A percentile compares a stretch with the other conserved stretches of the same genome.
Evolutionary conservation across 2,329 filamentous ascomycete species (phyloP).

Genomic region (Ophiostoma triangulosporum): DNA sequence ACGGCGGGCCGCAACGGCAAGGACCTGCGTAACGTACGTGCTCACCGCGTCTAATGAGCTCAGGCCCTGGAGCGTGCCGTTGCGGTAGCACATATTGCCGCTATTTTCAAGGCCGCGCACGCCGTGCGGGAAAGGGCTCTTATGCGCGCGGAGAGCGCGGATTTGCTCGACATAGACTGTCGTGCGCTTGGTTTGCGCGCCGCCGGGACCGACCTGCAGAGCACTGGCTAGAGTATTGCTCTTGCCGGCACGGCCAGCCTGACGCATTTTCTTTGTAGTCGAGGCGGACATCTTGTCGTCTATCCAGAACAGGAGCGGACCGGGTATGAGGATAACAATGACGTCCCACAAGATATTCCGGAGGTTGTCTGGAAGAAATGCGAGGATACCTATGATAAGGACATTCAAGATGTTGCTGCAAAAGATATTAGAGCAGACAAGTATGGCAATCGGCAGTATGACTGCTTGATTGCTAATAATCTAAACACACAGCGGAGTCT

Average conservation of each 20-base stretch:
- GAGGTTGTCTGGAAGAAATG: no score
- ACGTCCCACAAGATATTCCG: no score
- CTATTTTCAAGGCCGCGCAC: constrained; percentile 71
- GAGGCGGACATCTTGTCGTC: constrained; percentile 25
- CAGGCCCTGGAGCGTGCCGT: constrained; percentile 80
- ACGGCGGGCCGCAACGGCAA: constrained; percentile 21
- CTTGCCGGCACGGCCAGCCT: background rate
- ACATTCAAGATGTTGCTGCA: no score
- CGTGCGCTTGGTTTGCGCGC: constrained; percentile 14
- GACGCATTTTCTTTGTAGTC: constrained; percentile 20
- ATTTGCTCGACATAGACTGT: no score
- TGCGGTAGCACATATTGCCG: constrained; percentile 96
- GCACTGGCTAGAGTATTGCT: background rate
- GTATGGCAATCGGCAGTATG: no score
- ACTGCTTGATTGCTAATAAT: no score
- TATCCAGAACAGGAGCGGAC: no score
- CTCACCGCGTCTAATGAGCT: constrained; percentile 63
- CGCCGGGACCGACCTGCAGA: constrained; percentile 20
- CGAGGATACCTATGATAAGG: no score
- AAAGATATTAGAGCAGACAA: no score
- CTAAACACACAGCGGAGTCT: constrained; percentile 18
- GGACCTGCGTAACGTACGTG: constrained; percentile 40
- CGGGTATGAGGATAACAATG: no score
- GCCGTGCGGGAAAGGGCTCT: constrained; percentile 20
- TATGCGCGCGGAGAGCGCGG: no score